Base-by-base conservation (phyloP, 1,139 yeast genomes). In the Kodamaea alishanica region DNA sequence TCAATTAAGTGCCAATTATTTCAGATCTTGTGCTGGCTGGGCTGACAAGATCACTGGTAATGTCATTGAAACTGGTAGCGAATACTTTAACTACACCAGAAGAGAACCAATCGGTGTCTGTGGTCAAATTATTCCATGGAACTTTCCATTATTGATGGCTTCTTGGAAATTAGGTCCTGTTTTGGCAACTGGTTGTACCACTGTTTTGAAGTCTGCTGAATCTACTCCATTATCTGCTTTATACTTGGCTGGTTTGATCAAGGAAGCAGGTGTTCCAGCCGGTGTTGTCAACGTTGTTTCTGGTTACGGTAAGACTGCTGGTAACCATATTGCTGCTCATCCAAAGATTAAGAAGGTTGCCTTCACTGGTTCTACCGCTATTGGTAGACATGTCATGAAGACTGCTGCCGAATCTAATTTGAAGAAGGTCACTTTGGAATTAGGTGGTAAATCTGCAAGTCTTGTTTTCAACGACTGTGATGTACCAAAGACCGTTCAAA, bases 401-500 rank as follows among this genome's bases (percentile, higher is more conserved):
- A 52, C 56, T 25, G 61, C 63, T 45, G 63, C 68, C 26, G 55
- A 55, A 11, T 46, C 60, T 26, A 55, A 54, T 48, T 53, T 62
- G 54, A 62, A 62, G 58, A 62, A 61, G 55, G 58, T 62, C 32
- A 60, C 65, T 15, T 54, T 62, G 52, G 67, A 62, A 44, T 56
- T 62, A 51, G 67, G 67, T 35, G 67, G 67, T 34, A 62, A 62
- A 51, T 60, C 66, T 9, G 64, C 67, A 24, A 56, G 58, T 46
- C 53, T 62, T 30, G 55, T 62, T 12, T 61, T 62, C 45, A 46
- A 60, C 46, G 65, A 61, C 37, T 65, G 65, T 12, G 50, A 61
- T 42, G 38, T 60, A 29, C 52, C 52, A 12, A 39, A 35, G 53
- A 81, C 94, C 43, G 79, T 84, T 45, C 70, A 73, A 51, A 73